A percentile compares a stretch with the other conserved stretches of the same genome.
phyloP scores from a whole-genome alignment of 208 protist genomes.

The Trypanosoma melophagium region DNA sequence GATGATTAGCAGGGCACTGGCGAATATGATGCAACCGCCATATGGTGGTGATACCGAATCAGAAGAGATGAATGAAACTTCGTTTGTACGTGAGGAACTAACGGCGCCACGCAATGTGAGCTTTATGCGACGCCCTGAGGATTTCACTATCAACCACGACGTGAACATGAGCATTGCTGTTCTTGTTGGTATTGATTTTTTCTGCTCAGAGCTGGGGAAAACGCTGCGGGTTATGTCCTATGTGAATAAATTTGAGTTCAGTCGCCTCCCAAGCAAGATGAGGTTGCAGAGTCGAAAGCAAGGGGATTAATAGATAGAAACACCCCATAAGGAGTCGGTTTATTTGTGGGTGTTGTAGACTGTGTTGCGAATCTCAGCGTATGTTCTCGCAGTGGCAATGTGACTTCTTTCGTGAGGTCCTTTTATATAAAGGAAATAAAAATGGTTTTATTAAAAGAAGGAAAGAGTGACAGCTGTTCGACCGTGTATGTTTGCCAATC shows the following conservation, averaged over 20 bases:
- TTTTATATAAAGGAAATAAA: too few relatives aligned
- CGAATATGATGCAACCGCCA: neutral
- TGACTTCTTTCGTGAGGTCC: too few relatives aligned
- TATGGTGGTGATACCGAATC: neutral
- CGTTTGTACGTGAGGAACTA: constrained; percentile 18
- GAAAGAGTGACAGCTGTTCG: too few relatives aligned
- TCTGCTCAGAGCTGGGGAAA: constrained; percentile 53
- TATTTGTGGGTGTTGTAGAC: too few relatives aligned
- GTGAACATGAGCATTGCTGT: constrained; percentile 62
- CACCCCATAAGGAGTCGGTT: too few relatives aligned
- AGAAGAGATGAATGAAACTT: constrained; percentile 1
- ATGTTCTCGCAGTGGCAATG: too few relatives aligned
- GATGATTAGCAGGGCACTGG: neutral
- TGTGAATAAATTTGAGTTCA: constrained; percentile 52
- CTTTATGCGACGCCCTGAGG: constrained; percentile 25
- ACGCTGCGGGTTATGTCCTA: constrained; percentile 47
- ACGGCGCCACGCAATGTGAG: constrained; percentile 26
- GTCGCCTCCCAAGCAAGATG: constrained; percentile 8
- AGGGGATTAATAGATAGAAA: too few relatives aligned
- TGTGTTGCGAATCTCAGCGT: too few relatives aligned
- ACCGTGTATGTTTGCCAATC: too few relatives aligned
- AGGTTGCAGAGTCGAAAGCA: too few relatives aligned
- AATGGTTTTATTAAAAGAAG: too few relatives aligned
- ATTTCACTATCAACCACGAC: constrained; percentile 49
- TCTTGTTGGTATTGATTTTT: constrained; percentile 60